These are phyloP conservation scores for Globisporangium recalcitrans DNA, from an alignment of 352 stramenopile species.

Conservation along the genomic window DNA sequence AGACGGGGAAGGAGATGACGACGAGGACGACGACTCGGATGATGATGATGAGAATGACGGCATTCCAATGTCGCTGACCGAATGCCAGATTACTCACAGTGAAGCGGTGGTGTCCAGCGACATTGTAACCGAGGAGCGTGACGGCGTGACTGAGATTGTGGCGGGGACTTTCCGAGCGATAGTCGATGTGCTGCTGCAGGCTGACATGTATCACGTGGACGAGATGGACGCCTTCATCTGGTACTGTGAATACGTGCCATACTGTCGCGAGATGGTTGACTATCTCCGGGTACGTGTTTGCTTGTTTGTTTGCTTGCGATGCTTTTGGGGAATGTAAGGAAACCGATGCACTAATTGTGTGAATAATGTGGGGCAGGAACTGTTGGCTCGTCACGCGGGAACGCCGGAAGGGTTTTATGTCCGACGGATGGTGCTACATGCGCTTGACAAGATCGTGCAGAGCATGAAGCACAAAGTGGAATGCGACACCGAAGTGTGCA, in stretches of 20 bases:
- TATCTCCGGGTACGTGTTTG: conserved; percentile 34
- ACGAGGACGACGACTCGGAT: conserved; percentile 1
- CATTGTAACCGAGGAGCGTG: conserved; percentile 46
- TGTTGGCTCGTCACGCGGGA: conserved; percentile 25
- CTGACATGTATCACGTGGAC: conserved; percentile 49
- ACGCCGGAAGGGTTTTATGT: conserved; percentile 41
- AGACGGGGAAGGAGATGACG: conserved; percentile 6
- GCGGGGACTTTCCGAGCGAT: conserved; percentile 65
- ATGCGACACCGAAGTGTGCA: conserved; percentile 52
- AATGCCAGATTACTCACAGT: conserved; percentile 23
- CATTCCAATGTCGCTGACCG: conserved; percentile 45
- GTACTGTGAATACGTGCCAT: conserved; percentile 44
- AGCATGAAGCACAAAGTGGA: conserved; percentile 73
- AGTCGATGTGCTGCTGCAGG: conserved; percentile 44
- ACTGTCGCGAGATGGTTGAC: conserved; percentile 39
- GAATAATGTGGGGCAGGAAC: conserved; percentile 13
- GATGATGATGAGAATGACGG: conserved; percentile 29
- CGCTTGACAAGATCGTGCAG: conserved; percentile 71
- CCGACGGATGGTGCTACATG: conserved; percentile 66
- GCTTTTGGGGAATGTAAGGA: not conserved
- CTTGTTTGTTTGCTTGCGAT: too few species aligned
- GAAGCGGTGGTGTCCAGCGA: conserved; percentile 32
- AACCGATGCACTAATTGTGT: too few species aligned
- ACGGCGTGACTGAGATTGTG: conserved; percentile 52
- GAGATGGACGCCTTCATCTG: conserved; percentile 63